Evolutionary conservation across 495 filamentous ascomycete genomes (phyloP).

Genomic region (Friedmanniomyces simplex): DNA sequence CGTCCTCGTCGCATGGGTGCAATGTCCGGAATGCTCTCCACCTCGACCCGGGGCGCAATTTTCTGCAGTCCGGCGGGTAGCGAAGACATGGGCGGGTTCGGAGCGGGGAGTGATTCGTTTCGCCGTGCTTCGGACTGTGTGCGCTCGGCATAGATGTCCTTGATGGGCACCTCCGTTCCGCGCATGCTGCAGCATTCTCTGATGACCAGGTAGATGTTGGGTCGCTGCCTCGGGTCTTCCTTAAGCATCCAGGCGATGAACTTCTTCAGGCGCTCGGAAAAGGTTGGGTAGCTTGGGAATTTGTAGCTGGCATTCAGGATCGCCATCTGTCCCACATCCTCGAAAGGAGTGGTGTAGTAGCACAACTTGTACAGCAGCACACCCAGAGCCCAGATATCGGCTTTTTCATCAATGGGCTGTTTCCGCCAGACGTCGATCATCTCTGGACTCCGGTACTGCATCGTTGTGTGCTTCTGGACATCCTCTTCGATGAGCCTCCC

Average conservation of each 20-base stretch:
- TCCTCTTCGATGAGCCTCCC: slow-evolving; percentile 91
- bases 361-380: slow-evolving; percentile 96
- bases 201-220: slow-evolving; percentile 89
- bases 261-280: slow-evolving; percentile 83
- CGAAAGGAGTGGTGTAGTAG: slow-evolving; percentile 98
- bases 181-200: slow-evolving; percentile 81
- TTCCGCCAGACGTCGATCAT: slow-evolving; percentile 98
- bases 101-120: slow-evolving; percentile 51
- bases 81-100: slow-evolving; percentile 39
- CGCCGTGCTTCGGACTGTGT: slow-evolving; percentile 52
- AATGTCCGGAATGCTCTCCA: slow-evolving; percentile 74
- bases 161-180: slow-evolving; percentile 76
- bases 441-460: slow-evolving; percentile 95
- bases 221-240: slow-evolving; percentile 69
- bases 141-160: slow-evolving; percentile 79
- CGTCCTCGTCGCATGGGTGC: slow-evolving; percentile 89
- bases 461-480: slow-evolving; percentile 90
- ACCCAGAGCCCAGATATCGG: slow-evolving; percentile 94
- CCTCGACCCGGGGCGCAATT: slow-evolving; percentile 52
- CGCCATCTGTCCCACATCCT: slow-evolving; percentile 95
- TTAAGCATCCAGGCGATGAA: slow-evolving; percentile 88
- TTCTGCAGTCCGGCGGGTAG: slow-evolving; percentile 62
- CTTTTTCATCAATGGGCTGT: slow-evolving; percentile 96
- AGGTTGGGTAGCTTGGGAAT: slow-evolving; percentile 75
- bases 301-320: slow-evolving; percentile 95